Percentiles rank a stretch among this genome's conserved stretches.
Evolutionary conservation across 129 eudicot genomes (phyloP).

Genomic region (Heracleum sosnowskyi): DNA sequence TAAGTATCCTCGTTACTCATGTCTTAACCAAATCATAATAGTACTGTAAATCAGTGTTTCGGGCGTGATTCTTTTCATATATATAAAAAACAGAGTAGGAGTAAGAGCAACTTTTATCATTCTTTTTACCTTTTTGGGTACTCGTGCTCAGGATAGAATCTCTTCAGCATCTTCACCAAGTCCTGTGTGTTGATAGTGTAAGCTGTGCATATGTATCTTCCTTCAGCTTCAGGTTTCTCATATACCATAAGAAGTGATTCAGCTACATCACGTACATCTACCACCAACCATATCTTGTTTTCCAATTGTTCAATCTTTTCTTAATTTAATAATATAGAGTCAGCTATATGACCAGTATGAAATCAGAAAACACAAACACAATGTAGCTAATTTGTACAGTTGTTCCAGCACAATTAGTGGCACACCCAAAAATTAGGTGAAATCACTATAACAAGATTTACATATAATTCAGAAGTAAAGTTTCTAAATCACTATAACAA

Average conservation of each 20-base stretch:
- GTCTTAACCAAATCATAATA: no score
- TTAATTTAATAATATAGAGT: no score
- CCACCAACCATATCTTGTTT: constrained; percentile 33
- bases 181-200: constrained; percentile 30
- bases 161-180: constrained; percentile 49
- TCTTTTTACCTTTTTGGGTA: constrained; percentile 61
- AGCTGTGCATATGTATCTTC: constrained; percentile 66
- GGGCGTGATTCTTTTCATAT: no score
- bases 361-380: no score
- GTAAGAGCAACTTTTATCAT: no score
- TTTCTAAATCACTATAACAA: neutral
- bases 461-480: neutral
- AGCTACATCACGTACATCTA: no score
- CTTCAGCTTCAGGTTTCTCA: constrained; percentile 70
- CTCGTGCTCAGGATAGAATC: constrained; percentile 47
- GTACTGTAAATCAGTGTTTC: no score
- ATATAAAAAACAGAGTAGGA: no score
- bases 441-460: no score
- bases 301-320: constrained; percentile 52
- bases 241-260: constrained; percentile 47
- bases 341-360: constrained; percentile 25
- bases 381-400: no score
- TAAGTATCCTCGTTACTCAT: no score
- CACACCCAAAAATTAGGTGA: no score
- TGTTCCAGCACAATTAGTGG: constrained; percentile 53